Evolutionary conservation across 257 asterid genomes (phyloP), one percentile per base, ranked within the genome.

Genomic region (Agastache rugosa): DNA sequence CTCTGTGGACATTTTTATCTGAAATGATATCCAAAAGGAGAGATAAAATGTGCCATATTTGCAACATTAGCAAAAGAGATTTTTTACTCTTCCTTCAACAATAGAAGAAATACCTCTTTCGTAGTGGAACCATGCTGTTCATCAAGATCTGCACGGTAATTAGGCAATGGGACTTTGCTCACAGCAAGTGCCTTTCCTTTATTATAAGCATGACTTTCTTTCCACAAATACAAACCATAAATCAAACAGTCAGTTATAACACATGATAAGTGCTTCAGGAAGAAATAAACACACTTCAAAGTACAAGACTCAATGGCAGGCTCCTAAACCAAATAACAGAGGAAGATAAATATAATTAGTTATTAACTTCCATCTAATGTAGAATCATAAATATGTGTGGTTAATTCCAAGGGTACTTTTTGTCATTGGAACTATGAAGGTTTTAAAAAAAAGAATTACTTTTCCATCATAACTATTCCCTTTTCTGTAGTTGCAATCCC

Each of bases 61-160:
- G 61, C 53, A 80, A 53, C 54, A 31, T 53, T 70, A 69, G 68
- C 16, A 74, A 59, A 8, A 22, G 41, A 65, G 22, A 50, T 8
- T 44, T 9, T 60, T 78, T 4, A 12, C 29, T 62, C 45, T 63
- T 51, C 53, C 74, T 63, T 37, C 47, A 68, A 23, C 66, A 77
- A 64, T 65, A 71, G 67, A 68, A 74, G 27, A 63, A 54, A 41
- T 80, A 93, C 97, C 95, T 91, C 97, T 74, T 87, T 89, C 82
- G 86, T 89, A n/a, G 89, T 83, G 67, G 97, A 88, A 74, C 97
- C 98, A 74, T 94, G 97, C 63, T 65, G 88, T 81, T 91, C 98
- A 54, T 94, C 98, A 66, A 94, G 97, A 86, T 94, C 98, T 41
- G 97, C 97, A 81, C 97, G 93, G 79, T 94, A 94, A 85, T 90